phyloP scores from a whole-genome alignment of 2,329 filamentous ascomycete species.

The Chaetomiaceae sp. region DNA sequence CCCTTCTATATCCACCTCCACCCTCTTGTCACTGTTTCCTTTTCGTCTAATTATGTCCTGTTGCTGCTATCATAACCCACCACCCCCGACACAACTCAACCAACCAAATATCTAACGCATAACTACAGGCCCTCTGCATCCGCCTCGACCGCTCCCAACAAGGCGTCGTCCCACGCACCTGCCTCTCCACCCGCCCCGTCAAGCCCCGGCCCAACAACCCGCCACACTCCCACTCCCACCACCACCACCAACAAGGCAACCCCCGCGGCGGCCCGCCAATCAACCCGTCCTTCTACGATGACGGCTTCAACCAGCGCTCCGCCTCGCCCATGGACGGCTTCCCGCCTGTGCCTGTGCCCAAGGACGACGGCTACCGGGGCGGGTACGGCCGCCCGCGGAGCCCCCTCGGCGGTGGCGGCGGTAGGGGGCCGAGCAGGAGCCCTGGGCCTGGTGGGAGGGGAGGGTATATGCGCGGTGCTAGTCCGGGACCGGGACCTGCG shows the following conservation, averaged over 20 bases:
- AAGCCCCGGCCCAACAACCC: slow-evolving; percentile 78
- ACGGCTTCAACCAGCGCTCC: no score
- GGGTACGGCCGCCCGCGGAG: slow-evolving; percentile 32
- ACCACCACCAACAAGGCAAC: slow-evolving; percentile 21
- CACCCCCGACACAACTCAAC: slow-evolving; percentile 10
- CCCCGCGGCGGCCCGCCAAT: slow-evolving; percentile 39
- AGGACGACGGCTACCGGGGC: no score
- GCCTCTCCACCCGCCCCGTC: slow-evolving; percentile 83
- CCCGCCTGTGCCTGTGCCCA: no score
- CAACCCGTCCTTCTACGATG: slow-evolving; percentile 36
- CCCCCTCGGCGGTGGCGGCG: slow-evolving; percentile 36
- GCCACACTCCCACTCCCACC: no score
- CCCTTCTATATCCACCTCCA: slow-evolving; percentile 19
- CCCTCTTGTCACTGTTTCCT: background rate
- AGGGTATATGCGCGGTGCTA: slow-evolving; percentile 38
- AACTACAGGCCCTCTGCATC: slow-evolving; percentile 68
- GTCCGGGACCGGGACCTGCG: slow-evolving; percentile 35
- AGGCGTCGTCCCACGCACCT: slow-evolving; percentile 89
- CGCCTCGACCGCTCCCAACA: slow-evolving; percentile 85
- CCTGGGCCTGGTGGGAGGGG: background rate
- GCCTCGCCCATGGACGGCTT: no score
- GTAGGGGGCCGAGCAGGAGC: background rate
- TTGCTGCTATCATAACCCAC: background rate
- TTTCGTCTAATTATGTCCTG: no score
- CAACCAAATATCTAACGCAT: slow-evolving; percentile 27